phyloP scores from a whole-genome alignment of 495 filamentous ascomycete species.

The Penicillium simplicissimum region DNA sequence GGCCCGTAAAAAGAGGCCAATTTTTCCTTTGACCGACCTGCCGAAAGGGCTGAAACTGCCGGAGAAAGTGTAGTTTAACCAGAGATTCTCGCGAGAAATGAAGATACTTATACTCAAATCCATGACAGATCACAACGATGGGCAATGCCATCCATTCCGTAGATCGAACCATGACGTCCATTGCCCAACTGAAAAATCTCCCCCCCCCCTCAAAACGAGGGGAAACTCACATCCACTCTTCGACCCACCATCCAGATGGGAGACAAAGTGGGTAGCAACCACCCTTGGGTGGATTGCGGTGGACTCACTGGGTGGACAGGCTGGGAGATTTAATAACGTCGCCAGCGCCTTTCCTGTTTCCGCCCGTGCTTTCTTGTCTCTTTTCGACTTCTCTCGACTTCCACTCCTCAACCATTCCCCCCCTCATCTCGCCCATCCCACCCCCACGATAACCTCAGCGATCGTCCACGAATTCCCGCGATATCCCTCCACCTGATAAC shows the following conservation, averaged over 20 bases:
- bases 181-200: conserved; percentile 6
- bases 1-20: conserved; percentile 13
- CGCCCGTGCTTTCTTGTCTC: too few relatives aligned
- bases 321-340: conserved; percentile 41
- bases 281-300: conserved; percentile 29
- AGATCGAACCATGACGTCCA: conserved; percentile 17
- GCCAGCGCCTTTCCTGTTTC: conserved; percentile 23
- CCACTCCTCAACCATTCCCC: conserved; percentile 7
- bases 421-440: conserved; percentile 9
- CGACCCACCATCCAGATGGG: conserved; percentile 42
- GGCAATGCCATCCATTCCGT: neutral
- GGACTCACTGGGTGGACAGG: neutral
- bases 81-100: neutral
- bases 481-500: conserved; percentile 1
- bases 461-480: conserved; percentile 6
- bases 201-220: conserved; percentile 28
- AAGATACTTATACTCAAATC: neutral
- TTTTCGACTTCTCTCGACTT: too few relatives aligned
- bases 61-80: neutral
- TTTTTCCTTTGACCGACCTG: neutral
- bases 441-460: neutral
- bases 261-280: conserved; percentile 40
- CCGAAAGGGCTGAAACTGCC: neutral
- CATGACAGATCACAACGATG: neutral
- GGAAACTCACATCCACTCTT: conserved; percentile 39